phyloP scores from a whole-genome alignment of 176 grass and related monocot genomes.

The Zoysia japonica region DNA sequence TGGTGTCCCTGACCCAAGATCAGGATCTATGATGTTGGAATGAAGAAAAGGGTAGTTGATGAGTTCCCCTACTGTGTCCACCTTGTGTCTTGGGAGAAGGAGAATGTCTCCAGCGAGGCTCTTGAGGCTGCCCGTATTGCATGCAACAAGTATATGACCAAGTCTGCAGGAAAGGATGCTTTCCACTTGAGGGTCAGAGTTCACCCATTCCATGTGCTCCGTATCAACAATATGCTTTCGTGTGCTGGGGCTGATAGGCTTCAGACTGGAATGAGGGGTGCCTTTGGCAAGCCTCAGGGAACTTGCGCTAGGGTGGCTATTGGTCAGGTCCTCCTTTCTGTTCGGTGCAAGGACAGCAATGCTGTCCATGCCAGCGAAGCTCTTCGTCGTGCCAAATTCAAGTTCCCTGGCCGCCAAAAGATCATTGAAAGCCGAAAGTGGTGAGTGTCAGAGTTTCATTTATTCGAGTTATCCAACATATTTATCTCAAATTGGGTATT shows the following conservation, averaged over 20 bases:
- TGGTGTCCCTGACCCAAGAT: slow-evolving; percentile 1
- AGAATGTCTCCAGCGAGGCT: slow-evolving; percentile 6
- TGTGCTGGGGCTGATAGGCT: slow-evolving; percentile 9
- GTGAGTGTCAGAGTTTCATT: not conserved
- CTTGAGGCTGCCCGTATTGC: not conserved
- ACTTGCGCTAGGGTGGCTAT: not conserved
- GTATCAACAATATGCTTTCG: slow-evolving; percentile 3
- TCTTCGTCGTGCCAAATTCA: not conserved
- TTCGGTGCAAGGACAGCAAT: slow-evolving; percentile 7
- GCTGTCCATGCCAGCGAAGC: not conserved
- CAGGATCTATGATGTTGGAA: not conserved
- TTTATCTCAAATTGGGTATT: not conserved
- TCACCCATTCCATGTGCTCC: not conserved
- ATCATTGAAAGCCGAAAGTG: slow-evolving; percentile 6
- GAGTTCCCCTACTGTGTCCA: slow-evolving; percentile 3
- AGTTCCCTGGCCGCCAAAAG: not conserved
- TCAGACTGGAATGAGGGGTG: slow-evolving; percentile 10
- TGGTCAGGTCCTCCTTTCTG: slow-evolving; percentile 2
- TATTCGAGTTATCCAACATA: not conserved
- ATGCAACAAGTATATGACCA: slow-evolving; percentile 7
- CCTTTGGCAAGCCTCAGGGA: slow-evolving; percentile 7
- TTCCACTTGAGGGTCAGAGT: not conserved
- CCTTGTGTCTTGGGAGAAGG: slow-evolving; percentile 4
- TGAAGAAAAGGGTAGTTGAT: not conserved
- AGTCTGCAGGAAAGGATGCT: slow-evolving; percentile 5